Base-by-base conservation (phyloP, 805 yeast species). In the Danielia reshetovae region DNA sequence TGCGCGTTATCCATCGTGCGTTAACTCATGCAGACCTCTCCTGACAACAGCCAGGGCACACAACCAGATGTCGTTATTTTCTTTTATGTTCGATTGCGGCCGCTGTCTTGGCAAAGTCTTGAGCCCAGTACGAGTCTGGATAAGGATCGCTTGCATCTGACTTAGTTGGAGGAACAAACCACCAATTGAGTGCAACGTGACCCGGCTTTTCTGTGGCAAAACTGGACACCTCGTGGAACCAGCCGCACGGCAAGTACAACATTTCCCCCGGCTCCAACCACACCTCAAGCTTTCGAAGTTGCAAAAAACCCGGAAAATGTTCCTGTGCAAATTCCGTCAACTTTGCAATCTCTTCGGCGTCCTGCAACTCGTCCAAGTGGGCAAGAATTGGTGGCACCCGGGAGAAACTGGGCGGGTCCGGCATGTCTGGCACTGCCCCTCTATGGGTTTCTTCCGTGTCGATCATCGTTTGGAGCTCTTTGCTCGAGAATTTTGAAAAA, bases 201-300 rank as follows among this genome's bases (percentile, higher is more conserved):
- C 67, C 57, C 8, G 46, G 30, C 11, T 45, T 52, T 2, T 29
- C 32, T 5, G 39, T 54, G 3, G 81, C 80, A 52, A 65, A 79
- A 7, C 85, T 79, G 1, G 85, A 73, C 2, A 83, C 90, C 53
- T 83, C 90, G 52, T 83, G 90, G 49, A 83, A 83, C 89, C 89
- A 83, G 3, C 90, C 88, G 1, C 84, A 73, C 0, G 90, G 90
- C 17, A 83, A 52, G 50, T 74, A 83, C 15, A 83, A 54, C 79
- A 80, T 75, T 31, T 81, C 77, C 0, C 87, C 87, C 0, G 81
- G 78, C 18, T 68, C 50, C 18, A 83, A 44, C 51, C 70, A 62
- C 2, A 77, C 77, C 12, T 68, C 61, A 11, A 70, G 49, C 29
- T 66, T 63, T 13, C 62, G 55, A 2, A 76, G 61, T 1, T 57